Base-by-base conservation (phyloP, 176 grass and related monocot genomes). In the Melocanna baccifera region DNA sequence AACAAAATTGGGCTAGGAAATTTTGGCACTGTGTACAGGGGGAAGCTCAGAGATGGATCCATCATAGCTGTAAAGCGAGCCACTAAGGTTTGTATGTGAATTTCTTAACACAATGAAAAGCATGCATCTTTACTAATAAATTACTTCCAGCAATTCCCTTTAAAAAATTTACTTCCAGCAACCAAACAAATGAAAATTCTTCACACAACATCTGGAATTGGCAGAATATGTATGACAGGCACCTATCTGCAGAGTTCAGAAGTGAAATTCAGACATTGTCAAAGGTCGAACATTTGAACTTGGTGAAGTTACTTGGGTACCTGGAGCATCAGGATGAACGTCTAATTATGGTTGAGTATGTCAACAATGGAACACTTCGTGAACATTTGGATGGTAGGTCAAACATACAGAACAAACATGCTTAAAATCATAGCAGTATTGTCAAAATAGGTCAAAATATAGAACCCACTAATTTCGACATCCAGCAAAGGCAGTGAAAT, bases 321-420 rank as follows among this genome's bases (percentile, higher is more conserved):
- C n/a, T 95, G 63, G 96, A 95, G 29, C 75, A 90, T 22, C 83
- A 90, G 41, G 87, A 88, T 78, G 93, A 98, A 71, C 89, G 73
- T 46, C 7, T 98, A 26, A 88, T 98, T 66, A 65, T 95, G 56
- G 87, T 95, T 13, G 96, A 98, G 81, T 93, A 95, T 37, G 73
- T 95, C 61, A 92, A 62, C 62, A 95, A 98, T 74, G 93, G 96
- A 84, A 93, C 85, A 81, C 89, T 95, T 66, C 91, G 92, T 37
- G 87, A 93, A 85, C 96, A 98, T 77, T 86, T 98, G 80, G 92
- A 98, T 81, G 96, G 96, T 98, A 88, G 14, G 84, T 92, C 36
- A 90, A 78, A 65, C 22, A 18, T 82, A 42, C 65, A 7, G 46
- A 82, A 6, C 8, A 23, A 72, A 32, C 62, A 82, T 30, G 19